Evolutionary conservation across 2,329 filamentous ascomycete species (phyloP), one percentile per base, ranked within the genome.

Genomic region (Immersiporthe knoxdaviesiana): DNA sequence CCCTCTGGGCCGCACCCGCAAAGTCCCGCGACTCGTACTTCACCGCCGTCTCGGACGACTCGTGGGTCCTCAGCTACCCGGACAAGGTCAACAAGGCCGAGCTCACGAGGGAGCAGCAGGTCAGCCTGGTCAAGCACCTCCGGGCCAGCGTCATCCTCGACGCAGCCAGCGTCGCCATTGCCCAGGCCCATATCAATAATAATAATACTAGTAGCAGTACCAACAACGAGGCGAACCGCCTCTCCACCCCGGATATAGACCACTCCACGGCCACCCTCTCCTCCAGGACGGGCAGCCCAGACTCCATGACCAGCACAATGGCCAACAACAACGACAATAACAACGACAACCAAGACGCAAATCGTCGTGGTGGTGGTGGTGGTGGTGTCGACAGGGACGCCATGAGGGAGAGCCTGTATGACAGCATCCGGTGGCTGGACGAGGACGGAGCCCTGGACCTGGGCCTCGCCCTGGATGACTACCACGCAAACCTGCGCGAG

Each of bases 401-500:
- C 39, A 75, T 85, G 73, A 79, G 85, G 47, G 83, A 87, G 64
- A 85, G 86, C 1, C 82, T 92, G 68, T 87, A 88, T 63, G 88
- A 93, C 71, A 90, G 85, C 75, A 91, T 93, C 73, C 85, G 89
- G 63, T 93, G 91, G 90, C 81, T 93, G 35, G 91, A 94, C 39
- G 90, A 92, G 68, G 89, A 92, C 66, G 86, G 90, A 24, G 87
- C 91, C 65, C 81, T 94, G 41, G 91, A 94, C 74, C 78, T 91
- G 32, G 83, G 86, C 59, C 83, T 94, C 50, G 85, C 84, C 50
- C 79, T 93, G 41, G 90, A 93, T 75, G 89, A 92, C 76, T 92
- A 92, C 75, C 90, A 92, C 75, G 82, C 85, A 60, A 90, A 90
- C 73, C 80, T 89, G 44, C 83, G 87, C 50, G 84, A 86, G 41